These are phyloP conservation scores for Pseudonectria buxi DNA, from an alignment of 2,329 filamentous ascomycete genomes.

Conservation along the genomic window DNA sequence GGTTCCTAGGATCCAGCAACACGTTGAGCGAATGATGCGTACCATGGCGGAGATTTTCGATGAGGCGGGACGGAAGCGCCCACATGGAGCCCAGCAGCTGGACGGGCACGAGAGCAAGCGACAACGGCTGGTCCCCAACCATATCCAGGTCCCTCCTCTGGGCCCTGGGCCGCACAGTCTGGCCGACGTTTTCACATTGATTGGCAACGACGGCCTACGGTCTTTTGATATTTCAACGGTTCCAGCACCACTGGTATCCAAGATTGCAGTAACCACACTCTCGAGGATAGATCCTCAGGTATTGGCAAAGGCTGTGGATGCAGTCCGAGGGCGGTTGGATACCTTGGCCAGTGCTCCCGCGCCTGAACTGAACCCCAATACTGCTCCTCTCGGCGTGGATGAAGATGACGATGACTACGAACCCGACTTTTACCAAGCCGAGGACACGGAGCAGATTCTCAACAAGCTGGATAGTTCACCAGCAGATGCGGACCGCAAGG, in stretches of 20 bases:
- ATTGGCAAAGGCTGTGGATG: conserved; percentile 66
- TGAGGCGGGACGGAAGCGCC: conserved; percentile 71
- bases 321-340: conserved; percentile 45
- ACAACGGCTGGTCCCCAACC: conserved; percentile 51
- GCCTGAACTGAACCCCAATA: conserved; percentile 49
- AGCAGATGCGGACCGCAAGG: conserved; percentile 34
- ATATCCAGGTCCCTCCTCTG: conserved; percentile 59
- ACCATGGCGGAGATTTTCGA: conserved; percentile 73
- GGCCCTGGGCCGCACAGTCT: conserved; percentile 69
- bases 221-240: conserved; percentile 79
- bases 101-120: conserved; percentile 78
- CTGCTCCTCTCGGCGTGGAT: conserved; percentile 56
- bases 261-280: conserved; percentile 75
- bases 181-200: conserved; percentile 81
- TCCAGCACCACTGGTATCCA: conserved; percentile 66
- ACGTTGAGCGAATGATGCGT: conserved; percentile 76
- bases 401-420: conserved; percentile 88
- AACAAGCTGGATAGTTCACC: conserved; percentile 69
- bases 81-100: conserved; percentile 60
- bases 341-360: conserved; percentile 39
- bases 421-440: conserved; percentile 72
- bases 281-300: conserved; percentile 61
- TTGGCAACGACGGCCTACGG: conserved; percentile 62
- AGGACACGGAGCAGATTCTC: conserved; percentile 69
- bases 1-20: conserved; percentile 72